Conservation (phyloP, 306 rosid species). For the Herpetospermum pedunculosum region DNA sequence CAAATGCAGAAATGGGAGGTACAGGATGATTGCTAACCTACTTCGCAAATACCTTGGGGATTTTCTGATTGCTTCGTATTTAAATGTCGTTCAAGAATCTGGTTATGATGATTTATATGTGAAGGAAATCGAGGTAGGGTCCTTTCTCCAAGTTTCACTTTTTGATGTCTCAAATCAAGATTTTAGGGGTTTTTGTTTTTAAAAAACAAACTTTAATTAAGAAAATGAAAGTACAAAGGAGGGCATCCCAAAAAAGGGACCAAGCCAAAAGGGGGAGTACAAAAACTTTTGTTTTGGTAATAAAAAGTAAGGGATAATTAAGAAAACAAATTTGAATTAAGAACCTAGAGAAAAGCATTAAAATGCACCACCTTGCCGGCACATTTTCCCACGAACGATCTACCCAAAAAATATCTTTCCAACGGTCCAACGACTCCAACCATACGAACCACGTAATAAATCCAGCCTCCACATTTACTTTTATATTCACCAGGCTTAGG, state of each 20-base stretch:
- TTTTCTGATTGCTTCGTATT: constrained; percentile 71
- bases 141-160: constrained; percentile 12
- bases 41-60: constrained; percentile 97
- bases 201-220: not conserved
- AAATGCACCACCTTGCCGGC: not conserved
- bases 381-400: not conserved
- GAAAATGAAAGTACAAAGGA: not conserved
- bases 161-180: constrained; percentile 9
- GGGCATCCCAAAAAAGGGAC: not conserved
- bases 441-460: not conserved
- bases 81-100: constrained; percentile 68
- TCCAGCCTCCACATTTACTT: not conserved
- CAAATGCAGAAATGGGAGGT: constrained; percentile 56
- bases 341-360: not conserved
- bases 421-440: too few relatives aligned
- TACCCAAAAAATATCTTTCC: not conserved
- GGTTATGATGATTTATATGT: constrained; percentile 71
- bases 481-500: not conserved
- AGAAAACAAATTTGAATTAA: not conserved
- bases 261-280: not conserved
- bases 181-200: not conserved
- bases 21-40: constrained; percentile 40
- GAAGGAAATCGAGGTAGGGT: constrained; percentile 78
- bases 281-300: not conserved
- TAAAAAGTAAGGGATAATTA: not conserved